phyloP scores from a whole-genome alignment of 2,329 filamentous ascomycete genomes.

The Dissoconium aciculare region DNA sequence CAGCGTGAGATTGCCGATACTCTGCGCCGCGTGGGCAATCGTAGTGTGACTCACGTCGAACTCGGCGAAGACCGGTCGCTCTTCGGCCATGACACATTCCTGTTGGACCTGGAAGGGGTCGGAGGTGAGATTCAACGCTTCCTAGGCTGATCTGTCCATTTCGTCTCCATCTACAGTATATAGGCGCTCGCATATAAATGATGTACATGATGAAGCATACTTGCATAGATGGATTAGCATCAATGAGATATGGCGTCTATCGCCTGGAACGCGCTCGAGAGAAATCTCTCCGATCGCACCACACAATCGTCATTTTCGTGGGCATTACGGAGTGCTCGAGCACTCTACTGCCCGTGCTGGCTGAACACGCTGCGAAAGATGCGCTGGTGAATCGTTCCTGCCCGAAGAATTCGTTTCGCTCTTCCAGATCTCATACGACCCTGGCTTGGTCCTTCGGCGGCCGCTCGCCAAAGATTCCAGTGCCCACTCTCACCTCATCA shows the following conservation, averaged over 20 bases:
- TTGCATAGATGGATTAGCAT: no score
- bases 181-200: not conserved
- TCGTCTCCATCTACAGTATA: not conserved
- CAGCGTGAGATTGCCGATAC: slow-evolving; percentile 86
- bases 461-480: slow-evolving; percentile 79
- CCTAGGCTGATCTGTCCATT: slow-evolving; percentile 53
- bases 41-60: slow-evolving; percentile 72
- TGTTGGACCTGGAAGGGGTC: slow-evolving; percentile 83
- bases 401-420: no score
- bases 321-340: no score
- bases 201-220: no score
- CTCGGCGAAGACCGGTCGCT: slow-evolving; percentile 84
- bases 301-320: no score
- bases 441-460: slow-evolving; percentile 67
- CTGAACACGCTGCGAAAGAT: no score
- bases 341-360: no score
- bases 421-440: slow-evolving; percentile 11
- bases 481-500: slow-evolving; percentile 79
- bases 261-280: no score
- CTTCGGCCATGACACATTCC: slow-evolving; percentile 93
- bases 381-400: no score
- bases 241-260: no score
- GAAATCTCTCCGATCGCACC: no score
- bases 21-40: slow-evolving; percentile 61
- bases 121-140: slow-evolving; percentile 73